Conservation (phyloP, 2,329 filamentous ascomycete species). For the Microdochium nivale region DNA sequence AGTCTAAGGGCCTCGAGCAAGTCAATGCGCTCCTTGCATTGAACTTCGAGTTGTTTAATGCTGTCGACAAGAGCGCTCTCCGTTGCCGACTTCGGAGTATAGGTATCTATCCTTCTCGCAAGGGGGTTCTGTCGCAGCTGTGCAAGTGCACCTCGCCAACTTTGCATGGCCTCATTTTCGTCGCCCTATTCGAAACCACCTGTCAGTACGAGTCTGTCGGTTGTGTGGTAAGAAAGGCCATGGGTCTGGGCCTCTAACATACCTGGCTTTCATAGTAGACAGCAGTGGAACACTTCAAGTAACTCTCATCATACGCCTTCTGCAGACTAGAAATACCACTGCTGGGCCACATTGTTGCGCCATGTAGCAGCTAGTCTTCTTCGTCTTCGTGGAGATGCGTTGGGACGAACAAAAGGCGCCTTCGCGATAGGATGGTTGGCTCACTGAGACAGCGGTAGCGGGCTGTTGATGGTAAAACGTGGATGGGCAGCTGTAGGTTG, state of each 20-base stretch:
- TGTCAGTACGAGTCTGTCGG: neutral
- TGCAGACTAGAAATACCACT: slow-evolving; percentile 65
- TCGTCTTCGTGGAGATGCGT: too few species aligned
- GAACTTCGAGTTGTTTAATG: slow-evolving; percentile 72
- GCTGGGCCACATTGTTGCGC: slow-evolving; percentile 39
- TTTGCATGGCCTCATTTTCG: slow-evolving; percentile 80
- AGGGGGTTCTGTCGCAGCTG: slow-evolving; percentile 83
- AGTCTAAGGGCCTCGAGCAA: slow-evolving; percentile 72
- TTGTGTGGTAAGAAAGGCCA: slow-evolving; percentile 3
- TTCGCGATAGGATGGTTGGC: too few species aligned
- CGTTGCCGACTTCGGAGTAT: slow-evolving; percentile 67
- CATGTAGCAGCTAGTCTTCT: neutral
- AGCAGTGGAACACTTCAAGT: slow-evolving; percentile 87
- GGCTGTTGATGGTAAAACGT: too few species aligned
- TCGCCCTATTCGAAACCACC: slow-evolving; percentile 56
- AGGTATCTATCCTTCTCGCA: slow-evolving; percentile 61
- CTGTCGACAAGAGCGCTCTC: slow-evolving; percentile 78
- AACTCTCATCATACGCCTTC: slow-evolving; percentile 96
- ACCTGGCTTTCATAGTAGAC: slow-evolving; percentile 95
- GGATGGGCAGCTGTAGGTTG: too few species aligned
- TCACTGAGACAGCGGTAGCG: too few species aligned
- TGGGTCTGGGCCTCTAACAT: slow-evolving; percentile 9
- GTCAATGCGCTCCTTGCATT: slow-evolving; percentile 90
- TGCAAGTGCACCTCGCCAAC: slow-evolving; percentile 82
- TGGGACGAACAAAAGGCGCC: too few species aligned